These are phyloP conservation scores for Boletus austroedulis DNA, from an alignment of 1,284 basidiomycete genomes.

Conservation along the genomic window DNA sequence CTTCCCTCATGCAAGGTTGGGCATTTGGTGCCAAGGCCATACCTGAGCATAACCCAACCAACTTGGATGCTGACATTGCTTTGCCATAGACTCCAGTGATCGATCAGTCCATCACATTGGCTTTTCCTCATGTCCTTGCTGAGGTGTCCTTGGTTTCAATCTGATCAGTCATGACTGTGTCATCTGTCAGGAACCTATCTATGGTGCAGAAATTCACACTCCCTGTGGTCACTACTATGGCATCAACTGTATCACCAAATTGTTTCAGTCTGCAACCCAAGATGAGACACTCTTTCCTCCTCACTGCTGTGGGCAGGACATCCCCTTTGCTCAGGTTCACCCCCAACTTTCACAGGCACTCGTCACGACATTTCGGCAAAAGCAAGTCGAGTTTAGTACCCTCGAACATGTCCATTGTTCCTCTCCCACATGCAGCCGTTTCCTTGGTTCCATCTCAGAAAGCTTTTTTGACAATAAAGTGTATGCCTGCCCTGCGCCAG, in stretches of 20 bases:
- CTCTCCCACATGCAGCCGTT: slow-evolving; percentile 39
- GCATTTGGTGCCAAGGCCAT: background rate
- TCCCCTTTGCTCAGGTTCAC: slow-evolving; percentile 34
- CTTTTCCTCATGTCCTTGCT: background rate
- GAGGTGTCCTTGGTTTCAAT: slow-evolving; percentile 12
- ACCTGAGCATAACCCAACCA: background rate
- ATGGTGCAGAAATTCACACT: slow-evolving; percentile 31
- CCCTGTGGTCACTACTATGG: slow-evolving; percentile 44
- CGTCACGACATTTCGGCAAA: slow-evolving; percentile 29
- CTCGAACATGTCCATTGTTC: slow-evolving; percentile 45
- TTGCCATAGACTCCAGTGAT: background rate
- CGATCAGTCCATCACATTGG: slow-evolving; percentile 13
- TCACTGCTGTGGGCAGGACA: slow-evolving; percentile 41
- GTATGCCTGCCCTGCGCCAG: slow-evolving; percentile 24
- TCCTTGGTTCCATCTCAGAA: slow-evolving; percentile 39
- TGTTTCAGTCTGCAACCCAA: slow-evolving; percentile 39
- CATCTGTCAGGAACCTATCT: slow-evolving; percentile 38
- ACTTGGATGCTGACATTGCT: background rate
- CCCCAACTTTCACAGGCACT: slow-evolving; percentile 29
- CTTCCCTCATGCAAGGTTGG: slow-evolving; percentile 8
- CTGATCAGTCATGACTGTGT: slow-evolving; percentile 39
- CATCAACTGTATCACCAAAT: slow-evolving; percentile 37
- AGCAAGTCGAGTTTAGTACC: slow-evolving; percentile 38
- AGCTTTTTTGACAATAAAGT: slow-evolving; percentile 4
- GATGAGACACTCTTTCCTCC: slow-evolving; percentile 48